Evolutionary conservation across 306 rosid genomes (phyloP), one percentile per base, ranked within the genome.

Genomic region (Lupinus albus): DNA sequence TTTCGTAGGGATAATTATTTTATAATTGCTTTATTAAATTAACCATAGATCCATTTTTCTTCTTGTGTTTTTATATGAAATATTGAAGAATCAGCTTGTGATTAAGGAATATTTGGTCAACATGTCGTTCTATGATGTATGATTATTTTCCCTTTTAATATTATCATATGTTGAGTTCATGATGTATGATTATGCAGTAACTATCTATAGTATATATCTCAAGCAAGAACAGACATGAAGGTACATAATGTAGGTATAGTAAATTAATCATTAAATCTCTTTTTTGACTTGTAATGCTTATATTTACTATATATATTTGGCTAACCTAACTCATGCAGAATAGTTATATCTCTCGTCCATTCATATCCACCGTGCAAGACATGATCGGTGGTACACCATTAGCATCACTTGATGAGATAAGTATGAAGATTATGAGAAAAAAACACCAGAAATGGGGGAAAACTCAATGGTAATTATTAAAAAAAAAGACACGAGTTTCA

Each of bases 121-220:
- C 88, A 89, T 87, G 88, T 89, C 92, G 78, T 84, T 84, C 88
- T 81, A 79, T 85, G 83, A 51, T 79, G 83, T 83, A 77, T 77
- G 83, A 85, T 7, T 11, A 46, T n/a, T 8, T 3, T 20, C 0
- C 28, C 11, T 48, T 48, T 28, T 39, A 20, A 60, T 36, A 61
- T 47, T 35, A 38, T 52, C 10, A 4, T 42, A 30, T 61, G 0
- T 54, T 12, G 64, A 16, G 21, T 28, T 70, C 18, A 33, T 52
- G 64, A 14, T 63, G 74, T 38, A 42, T 61, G 52, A 72, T 60
- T 52, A 63, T 45, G 38, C 8, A 55, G 70, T 78, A 66, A 72
- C 14, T 44, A 17, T 30, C 57, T n/a, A n/a, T n/a, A n/a, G n/a
- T n/a, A 79, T 83, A 77, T 46, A 69, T 28, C 67, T 73, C 30